Conservation (phyloP, 2,329 filamentous ascomycete genomes). For the Calonectria pseudoreteaudii region DNA sequence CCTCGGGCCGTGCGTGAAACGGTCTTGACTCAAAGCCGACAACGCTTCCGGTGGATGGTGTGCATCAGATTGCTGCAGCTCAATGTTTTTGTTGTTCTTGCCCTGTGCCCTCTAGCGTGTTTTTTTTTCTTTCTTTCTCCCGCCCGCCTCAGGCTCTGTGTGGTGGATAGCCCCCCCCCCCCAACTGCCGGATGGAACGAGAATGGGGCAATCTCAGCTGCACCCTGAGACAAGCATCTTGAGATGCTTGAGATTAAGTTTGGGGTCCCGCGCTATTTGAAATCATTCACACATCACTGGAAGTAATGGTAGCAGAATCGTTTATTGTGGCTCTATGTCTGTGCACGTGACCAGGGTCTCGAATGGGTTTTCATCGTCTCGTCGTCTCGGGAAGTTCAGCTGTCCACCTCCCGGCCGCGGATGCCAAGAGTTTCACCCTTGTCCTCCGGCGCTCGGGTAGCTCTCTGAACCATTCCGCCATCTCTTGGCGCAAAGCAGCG, state of each 20-base stretch:
- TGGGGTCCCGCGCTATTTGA: neutral
- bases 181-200: neutral
- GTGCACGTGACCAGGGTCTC: neutral
- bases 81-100: neutral
- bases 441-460: neutral
- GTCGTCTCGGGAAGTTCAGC: neutral
- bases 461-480: neutral
- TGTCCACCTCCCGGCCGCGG: neutral
- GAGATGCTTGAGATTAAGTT: neutral
- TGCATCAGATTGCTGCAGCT: neutral
- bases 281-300: neutral
- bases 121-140: too few relatives aligned
- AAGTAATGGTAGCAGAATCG: neutral
- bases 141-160: too few relatives aligned
- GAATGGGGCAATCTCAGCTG: neutral
- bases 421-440: neutral
- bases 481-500: neutral
- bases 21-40: neutral
- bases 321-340: neutral
- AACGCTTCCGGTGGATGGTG: neutral
- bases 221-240: neutral
- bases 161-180: too few relatives aligned
- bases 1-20: constrained; percentile 8
- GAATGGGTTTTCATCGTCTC: too few relatives aligned
- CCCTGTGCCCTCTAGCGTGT: neutral